These are phyloP conservation scores for Trifolium subterraneum DNA, from an alignment of 306 rosid genomes.

Conservation along the genomic window DNA sequence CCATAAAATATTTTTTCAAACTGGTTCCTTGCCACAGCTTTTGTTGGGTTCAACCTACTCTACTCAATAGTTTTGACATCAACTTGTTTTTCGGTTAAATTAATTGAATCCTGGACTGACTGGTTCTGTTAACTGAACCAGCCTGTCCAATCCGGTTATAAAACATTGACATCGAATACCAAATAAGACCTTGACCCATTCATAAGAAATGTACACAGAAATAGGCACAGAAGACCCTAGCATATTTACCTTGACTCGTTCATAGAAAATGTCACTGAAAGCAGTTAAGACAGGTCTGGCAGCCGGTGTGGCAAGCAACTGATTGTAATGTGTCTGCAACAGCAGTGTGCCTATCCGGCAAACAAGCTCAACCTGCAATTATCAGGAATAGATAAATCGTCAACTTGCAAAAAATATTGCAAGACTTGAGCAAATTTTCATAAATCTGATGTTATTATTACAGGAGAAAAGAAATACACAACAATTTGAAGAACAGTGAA, in stretches of 20 bases:
- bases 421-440: neutral
- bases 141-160: neutral
- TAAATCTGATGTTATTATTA: slow-evolving; percentile 7
- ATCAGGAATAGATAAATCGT: slow-evolving; percentile 20
- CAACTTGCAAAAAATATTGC: neutral
- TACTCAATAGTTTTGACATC: neutral
- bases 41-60: neutral
- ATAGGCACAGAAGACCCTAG: neutral
- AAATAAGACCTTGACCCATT: neutral
- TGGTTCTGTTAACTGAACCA: neutral
- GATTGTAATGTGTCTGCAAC: slow-evolving; percentile 77
- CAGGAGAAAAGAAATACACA: slow-evolving; percentile 9
- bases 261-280: slow-evolving; percentile 69
- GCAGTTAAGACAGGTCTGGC: slow-evolving; percentile 73
- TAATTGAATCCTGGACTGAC: neutral
- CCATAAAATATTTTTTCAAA: too few species aligned
- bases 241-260: slow-evolving; percentile 73
- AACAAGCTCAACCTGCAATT: slow-evolving; percentile 86
- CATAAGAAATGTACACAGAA: neutral
- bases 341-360: slow-evolving; percentile 76
- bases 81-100: neutral
- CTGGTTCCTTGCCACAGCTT: neutral
- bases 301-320: slow-evolving; percentile 75
- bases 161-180: neutral
- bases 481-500: neutral